Conservation (phyloP, 352 stramenopile genomes). For the Phytophthora pinifolia region DNA sequence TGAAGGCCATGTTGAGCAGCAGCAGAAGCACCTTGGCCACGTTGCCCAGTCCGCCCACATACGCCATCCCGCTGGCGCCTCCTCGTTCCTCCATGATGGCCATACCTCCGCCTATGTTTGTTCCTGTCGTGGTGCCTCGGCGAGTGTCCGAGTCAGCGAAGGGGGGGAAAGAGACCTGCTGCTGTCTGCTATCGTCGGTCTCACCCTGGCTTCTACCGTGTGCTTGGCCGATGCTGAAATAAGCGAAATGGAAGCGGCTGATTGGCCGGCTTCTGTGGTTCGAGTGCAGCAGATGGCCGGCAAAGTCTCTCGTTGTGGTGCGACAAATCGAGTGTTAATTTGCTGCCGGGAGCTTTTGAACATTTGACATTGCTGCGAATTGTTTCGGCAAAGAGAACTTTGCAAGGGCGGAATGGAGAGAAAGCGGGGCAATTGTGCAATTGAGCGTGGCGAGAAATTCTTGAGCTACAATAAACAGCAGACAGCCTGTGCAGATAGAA, state of each 20-base stretch:
- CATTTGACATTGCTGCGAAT: no score
- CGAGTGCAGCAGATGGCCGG: constrained; percentile 14
- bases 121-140: constrained; percentile 13
- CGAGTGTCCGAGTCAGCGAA: constrained; percentile 4
- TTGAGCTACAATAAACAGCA: no score
- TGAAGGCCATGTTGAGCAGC: constrained; percentile 85
- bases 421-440: no score
- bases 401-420: no score
- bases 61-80: constrained; percentile 35
- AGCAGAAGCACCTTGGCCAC: constrained; percentile 78
- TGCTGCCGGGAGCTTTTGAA: no score
- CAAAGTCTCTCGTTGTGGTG: no score
- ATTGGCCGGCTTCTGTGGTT: constrained; percentile 20
- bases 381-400: no score
- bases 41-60: constrained; percentile 61
- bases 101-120: constrained; percentile 20
- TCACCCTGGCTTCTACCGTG: constrained; percentile 20
- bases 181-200: no score
- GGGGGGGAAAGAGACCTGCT: constrained; percentile 5
- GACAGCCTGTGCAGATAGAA: no score
- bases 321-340: no score
- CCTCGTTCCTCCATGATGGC: constrained; percentile 54
- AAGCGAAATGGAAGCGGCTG: neutral
- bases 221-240: constrained; percentile 14
- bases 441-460: no score